Percentiles rank a stretch among this genome's conserved stretches.
phyloP scores from a whole-genome alignment of 805 yeast genomes.

The Lachancea dasiensis region DNA sequence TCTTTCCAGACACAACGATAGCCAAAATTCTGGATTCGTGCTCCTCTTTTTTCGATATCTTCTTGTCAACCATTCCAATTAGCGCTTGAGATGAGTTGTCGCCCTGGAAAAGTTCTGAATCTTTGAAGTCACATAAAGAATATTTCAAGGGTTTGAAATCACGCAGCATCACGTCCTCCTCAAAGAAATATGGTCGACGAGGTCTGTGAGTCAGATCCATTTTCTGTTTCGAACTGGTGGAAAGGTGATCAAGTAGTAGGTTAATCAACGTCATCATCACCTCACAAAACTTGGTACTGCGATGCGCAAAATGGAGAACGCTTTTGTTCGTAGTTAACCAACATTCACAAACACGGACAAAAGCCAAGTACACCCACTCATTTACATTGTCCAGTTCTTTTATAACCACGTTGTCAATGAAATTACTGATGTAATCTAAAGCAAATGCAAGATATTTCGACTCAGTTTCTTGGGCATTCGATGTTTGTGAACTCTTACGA shows the following conservation, averaged over 20 bases:
- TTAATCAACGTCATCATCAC: slow-evolving; percentile 31
- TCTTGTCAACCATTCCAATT: slow-evolving; percentile 12
- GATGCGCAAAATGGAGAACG: slow-evolving; percentile 34
- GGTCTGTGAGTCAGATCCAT: slow-evolving; percentile 9
- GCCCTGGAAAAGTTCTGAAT: slow-evolving; percentile 14
- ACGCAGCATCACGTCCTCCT: slow-evolving; percentile 16
- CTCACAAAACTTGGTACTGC: slow-evolving; percentile 29
- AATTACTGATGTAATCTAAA: slow-evolving; percentile 36
- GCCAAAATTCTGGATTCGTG: slow-evolving; percentile 11
- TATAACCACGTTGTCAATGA: slow-evolving; percentile 30
- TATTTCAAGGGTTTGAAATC: slow-evolving; percentile 13
- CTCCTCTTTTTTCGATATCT: slow-evolving; percentile 9
- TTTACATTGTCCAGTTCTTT: slow-evolving; percentile 26
- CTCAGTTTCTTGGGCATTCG: slow-evolving; percentile 7
- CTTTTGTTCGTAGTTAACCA: slow-evolving; percentile 52
- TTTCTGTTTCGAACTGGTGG: slow-evolving; percentile 1
- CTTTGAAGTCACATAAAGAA: slow-evolving; percentile 17
- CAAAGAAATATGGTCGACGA: slow-evolving; percentile 12
- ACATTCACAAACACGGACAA: slow-evolving; percentile 45
- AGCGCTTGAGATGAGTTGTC: slow-evolving; percentile 17
- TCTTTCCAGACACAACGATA: slow-evolving; percentile 12
- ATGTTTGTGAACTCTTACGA: slow-evolving; percentile 4
- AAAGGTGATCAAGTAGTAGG: slow-evolving; percentile 19
- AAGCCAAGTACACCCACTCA: slow-evolving; percentile 28
- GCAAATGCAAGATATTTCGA: slow-evolving; percentile 34